Evolutionary conservation across 2,329 filamentous ascomycete genomes (phyloP).

Genomic region (Penicillium occitanis): DNA sequence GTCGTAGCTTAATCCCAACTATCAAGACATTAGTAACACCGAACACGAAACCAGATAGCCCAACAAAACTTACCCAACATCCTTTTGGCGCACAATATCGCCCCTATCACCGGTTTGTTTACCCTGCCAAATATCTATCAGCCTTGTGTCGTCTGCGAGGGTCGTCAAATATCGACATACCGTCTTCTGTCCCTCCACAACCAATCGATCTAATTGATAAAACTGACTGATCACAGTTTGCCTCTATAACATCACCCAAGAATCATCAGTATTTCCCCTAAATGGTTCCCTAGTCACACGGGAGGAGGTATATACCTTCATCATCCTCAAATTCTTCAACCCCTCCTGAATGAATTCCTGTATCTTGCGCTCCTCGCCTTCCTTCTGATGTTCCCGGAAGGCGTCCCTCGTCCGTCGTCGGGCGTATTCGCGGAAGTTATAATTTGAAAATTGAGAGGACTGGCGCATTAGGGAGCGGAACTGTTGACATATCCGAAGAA

Average conservation of each 20-base stretch:
- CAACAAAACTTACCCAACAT: constrained; percentile 62
- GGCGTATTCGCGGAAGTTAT: constrained; percentile 98
- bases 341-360: constrained; percentile 90
- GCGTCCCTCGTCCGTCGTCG: constrained; percentile 85
- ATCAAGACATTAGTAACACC: constrained; percentile 11
- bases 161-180: constrained; percentile 51
- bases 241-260: constrained; percentile 58
- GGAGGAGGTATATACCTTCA: constrained; percentile 67
- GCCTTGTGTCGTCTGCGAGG: constrained; percentile 15
- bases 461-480: constrained; percentile 90
- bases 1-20: constrained; percentile 21
- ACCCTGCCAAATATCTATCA: constrained; percentile 49
- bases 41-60: not conserved
- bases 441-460: constrained; percentile 81
- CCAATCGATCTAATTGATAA: constrained; percentile 85
- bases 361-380: constrained; percentile 71
- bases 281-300: not conserved
- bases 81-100: constrained; percentile 70
- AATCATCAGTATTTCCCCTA: not conserved
- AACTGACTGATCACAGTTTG: constrained; percentile 95
- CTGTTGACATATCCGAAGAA: constrained; percentile 48
- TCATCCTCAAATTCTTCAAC: constrained; percentile 76
- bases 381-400: constrained; percentile 75
- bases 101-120: constrained; percentile 66
- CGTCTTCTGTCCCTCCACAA: constrained; percentile 83